Evolutionary conservation across 139 green algal species (phyloP).

Genomic region (Chlamydomonas schloesseri): DNA sequence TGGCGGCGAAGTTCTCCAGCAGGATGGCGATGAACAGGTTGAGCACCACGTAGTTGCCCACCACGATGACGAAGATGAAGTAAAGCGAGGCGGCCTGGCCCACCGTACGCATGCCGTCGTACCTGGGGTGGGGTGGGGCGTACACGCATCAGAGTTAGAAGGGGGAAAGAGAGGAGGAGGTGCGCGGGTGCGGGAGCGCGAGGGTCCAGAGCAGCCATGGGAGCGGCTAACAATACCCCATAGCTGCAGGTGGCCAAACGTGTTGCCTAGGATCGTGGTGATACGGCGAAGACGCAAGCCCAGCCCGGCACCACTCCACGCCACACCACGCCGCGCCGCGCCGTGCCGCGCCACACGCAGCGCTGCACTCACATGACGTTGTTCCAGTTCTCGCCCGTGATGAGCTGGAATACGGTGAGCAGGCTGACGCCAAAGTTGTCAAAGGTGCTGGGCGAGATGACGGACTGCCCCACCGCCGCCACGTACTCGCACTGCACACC

Average conservation of each 20-base stretch:
- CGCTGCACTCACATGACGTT: conserved; percentile 38
- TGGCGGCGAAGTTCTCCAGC: conserved; percentile 65
- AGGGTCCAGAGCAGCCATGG: no score
- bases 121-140: background rate
- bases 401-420: conserved; percentile 73
- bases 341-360: no score
- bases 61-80: conserved; percentile 62
- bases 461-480: conserved; percentile 51
- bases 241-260: no score
- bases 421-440: conserved; percentile 71
- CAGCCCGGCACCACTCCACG: no score
- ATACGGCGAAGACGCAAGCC: no score
- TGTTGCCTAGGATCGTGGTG: no score
- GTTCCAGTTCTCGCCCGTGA: conserved; percentile 55
- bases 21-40: conserved; percentile 81
- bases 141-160: no score
- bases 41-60: conserved; percentile 81
- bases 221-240: no score
- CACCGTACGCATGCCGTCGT: conserved; percentile 50
- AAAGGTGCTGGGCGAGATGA: conserved; percentile 61
- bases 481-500: background rate
- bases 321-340: no score
- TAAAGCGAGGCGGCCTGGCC: conserved; percentile 47
- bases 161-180: no score
- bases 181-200: no score